Conservation (phyloP, 1,284 basidiomycete species). For the Clitocybe nebularis region DNA sequence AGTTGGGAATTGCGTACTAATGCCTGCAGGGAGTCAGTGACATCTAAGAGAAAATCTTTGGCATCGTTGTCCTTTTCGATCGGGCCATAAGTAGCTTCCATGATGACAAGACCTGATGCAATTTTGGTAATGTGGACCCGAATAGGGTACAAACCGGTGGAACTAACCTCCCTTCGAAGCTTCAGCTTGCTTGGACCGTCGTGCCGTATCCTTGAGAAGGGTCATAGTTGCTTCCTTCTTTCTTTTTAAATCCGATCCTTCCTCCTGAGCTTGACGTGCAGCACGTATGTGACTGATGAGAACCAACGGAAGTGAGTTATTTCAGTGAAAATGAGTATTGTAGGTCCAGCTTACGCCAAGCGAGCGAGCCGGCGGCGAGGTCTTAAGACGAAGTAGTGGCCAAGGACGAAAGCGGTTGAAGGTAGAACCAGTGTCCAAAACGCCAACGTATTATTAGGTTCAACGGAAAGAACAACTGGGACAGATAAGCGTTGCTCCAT, state of each 20-base stretch:
- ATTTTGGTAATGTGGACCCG: slow-evolving; percentile 2
- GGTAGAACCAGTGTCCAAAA: slow-evolving; percentile 50
- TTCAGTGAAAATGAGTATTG: not conserved
- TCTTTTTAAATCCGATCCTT: slow-evolving; percentile 29
- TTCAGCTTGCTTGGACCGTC: slow-evolving; percentile 32
- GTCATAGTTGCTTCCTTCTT: slow-evolving; percentile 29
- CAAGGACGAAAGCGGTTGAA: slow-evolving; percentile 41
- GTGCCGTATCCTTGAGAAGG: slow-evolving; percentile 34
- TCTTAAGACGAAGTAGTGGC: slow-evolving; percentile 55
- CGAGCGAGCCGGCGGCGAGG: slow-evolving; percentile 47
- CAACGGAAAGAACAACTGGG: slow-evolving; percentile 32
- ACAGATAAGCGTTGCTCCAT: slow-evolving; percentile 27
- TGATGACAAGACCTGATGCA: slow-evolving; percentile 63
- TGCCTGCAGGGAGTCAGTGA: slow-evolving; percentile 79
- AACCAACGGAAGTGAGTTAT: not conserved
- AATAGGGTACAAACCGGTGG: not conserved
- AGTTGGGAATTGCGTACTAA: slow-evolving; percentile 78
- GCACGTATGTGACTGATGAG: slow-evolving; percentile 32
- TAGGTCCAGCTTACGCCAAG: slow-evolving; percentile 35
- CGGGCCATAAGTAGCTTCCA: slow-evolving; percentile 68
- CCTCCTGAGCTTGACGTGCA: slow-evolving; percentile 29
- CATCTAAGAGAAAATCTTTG: slow-evolving; percentile 62
- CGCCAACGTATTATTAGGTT: slow-evolving; percentile 25
- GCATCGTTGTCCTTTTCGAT: slow-evolving; percentile 47
- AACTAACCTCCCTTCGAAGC: slow-evolving; percentile 31